Evolutionary conservation across 2,329 filamentous ascomycete species (phyloP).

Genomic region (Colletotrichum horii): DNA sequence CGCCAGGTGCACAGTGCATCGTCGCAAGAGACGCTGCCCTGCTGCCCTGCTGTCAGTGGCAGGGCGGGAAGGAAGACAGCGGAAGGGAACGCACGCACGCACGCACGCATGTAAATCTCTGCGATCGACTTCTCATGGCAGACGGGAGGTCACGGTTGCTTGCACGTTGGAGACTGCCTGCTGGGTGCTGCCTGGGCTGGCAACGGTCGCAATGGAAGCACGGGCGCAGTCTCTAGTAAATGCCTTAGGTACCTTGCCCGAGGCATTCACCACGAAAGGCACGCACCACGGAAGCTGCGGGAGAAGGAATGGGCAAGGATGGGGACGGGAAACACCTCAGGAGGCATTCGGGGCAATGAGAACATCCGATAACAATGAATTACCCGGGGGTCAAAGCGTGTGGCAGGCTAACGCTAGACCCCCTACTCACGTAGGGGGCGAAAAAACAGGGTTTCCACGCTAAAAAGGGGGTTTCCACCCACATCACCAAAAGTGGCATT

Average conservation of each 20-base stretch:
- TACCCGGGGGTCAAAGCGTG: no score
- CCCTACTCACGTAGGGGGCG: no score
- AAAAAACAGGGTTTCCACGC: no score
- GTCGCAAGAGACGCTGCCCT: neutral
- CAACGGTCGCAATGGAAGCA: neutral
- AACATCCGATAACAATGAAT: neutral
- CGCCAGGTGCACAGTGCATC: constrained; percentile 3
- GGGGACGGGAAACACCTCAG: neutral
- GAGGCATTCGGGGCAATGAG: neutral
- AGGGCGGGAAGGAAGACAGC: neutral
- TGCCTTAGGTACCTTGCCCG: neutral
- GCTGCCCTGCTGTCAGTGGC: neutral
- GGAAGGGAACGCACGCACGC: neutral
- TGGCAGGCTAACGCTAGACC: no score
- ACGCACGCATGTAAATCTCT: neutral
- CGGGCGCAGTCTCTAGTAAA: neutral
- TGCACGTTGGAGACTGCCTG: neutral
- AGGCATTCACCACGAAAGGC: neutral
- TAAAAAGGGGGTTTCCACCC: no score
- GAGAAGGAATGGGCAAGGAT: neutral
- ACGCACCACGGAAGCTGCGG: neutral
- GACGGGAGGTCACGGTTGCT: neutral
- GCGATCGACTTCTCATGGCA: neutral
- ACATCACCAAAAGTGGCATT: no score
- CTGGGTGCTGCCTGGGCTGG: neutral